Evolutionary conservation across 345 rosid genomes (phyloP), one percentile per base, ranked within the genome.

Genomic region (Acer yangbiense): DNA sequence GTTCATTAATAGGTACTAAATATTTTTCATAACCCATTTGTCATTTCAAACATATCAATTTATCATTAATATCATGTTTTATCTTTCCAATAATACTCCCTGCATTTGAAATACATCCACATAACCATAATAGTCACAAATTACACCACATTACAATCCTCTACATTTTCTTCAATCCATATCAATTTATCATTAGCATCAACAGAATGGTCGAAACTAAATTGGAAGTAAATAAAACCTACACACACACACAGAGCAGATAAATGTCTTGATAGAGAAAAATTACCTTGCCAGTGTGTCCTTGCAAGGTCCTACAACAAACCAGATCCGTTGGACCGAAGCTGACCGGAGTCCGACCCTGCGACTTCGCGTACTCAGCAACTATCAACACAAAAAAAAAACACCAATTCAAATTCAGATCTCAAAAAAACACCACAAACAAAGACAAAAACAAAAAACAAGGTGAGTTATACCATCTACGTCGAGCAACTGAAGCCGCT

Each of bases 311-410:
- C 80, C 99, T 83, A 86, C 98, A 94, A 35, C 98, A 96, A 48
- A 96, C 98, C 87, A 94, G 90, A 90, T 92, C 99, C 82, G 95
- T 94, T 1, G 91, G 87, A 41, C 94, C 94, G 75, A 96, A 91
- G 77, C 82, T 90, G 64, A 96, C 94, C 63, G 88, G 90, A 85
- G 85, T 46, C 82, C 79, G 87, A 43, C 92, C 93, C 76, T 90
- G 98, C 52, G 88, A 78, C 84, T 65, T 83, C 63, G 97, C 89
- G 76, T 91, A 89, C 9, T 79, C 88, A 14, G 95, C 89, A 83
- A 94, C 99, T 96, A 84, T 80, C 80, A 60, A 76, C 66, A 70
- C 62, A 25, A 25, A 25, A 25, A 25, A 68, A 57, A 29, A 32
- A 63, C 75, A 75, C 20, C 55, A 72, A 57, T 57, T 72, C 18